phyloP scores from a whole-genome alignment of 2,329 filamentous ascomycete genomes.

The Ophiostoma perfectum region DNA sequence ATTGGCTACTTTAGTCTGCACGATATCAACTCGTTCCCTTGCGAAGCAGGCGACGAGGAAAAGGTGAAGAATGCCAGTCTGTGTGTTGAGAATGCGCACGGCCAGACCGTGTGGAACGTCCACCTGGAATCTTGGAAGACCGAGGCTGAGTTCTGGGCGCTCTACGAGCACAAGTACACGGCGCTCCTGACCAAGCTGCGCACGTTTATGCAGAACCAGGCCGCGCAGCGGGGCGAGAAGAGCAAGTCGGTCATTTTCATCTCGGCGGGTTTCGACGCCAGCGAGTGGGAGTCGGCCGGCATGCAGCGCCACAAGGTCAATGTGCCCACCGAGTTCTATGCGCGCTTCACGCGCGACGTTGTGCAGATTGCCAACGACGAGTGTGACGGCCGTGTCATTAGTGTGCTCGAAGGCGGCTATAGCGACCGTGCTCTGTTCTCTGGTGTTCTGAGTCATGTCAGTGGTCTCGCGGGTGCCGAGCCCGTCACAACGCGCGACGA shows the following conservation, averaged over 20 bases:
- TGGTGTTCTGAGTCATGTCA: conserved; percentile 83
- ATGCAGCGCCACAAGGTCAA: conserved; percentile 97
- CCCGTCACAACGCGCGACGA: conserved; percentile 36
- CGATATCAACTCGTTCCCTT: conserved; percentile 98
- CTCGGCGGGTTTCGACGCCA: conserved; percentile 94
- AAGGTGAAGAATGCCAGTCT: conserved; percentile 92
- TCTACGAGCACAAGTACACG: conserved; percentile 76
- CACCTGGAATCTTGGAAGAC: conserved; percentile 85
- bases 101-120: conserved; percentile 93
- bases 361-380: conserved; percentile 76
- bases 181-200: conserved; percentile 76
- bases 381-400: conserved; percentile 71
- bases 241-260: conserved; percentile 81
- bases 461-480: conserved; percentile 64
- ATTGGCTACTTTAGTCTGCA: conserved; percentile 97
- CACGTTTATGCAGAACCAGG: conserved; percentile 67
- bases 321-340: conserved; percentile 95
- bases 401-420: conserved; percentile 92
- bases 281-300: conserved; percentile 82
- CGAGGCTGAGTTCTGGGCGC: conserved; percentile 76
- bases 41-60: conserved; percentile 85
- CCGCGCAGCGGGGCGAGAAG: conserved; percentile 43
- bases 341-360: conserved; percentile 79
- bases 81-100: conserved; percentile 90
- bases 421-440: conserved; percentile 86